Base-by-base conservation (phyloP, 2,329 filamentous ascomycete species). In the Pseudogymnoascus sp. region DNA sequence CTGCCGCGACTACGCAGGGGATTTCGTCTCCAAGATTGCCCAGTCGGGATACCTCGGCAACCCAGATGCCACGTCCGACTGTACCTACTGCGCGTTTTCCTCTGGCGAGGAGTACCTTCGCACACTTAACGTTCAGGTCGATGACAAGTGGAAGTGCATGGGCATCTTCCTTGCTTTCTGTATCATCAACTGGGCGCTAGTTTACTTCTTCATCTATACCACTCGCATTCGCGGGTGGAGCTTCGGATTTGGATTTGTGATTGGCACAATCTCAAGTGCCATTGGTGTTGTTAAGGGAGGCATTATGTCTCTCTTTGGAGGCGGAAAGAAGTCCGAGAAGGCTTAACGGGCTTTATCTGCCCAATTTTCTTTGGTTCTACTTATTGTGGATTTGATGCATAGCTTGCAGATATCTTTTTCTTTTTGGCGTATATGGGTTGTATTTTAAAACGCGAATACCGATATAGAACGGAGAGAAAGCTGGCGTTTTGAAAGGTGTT, bases 171-270 rank as follows among this genome's bases (percentile, higher is more conserved):
- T 89, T 7, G 84, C 82, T 1, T 92, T 90, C 71, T 84, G 83
- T 60, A 75, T 88, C 11, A 85, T 82, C 59, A 91, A 90, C 69
- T 90, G 85, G 84, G 75, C 80, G 40, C 72, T 91, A 60, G 86
- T 90, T 0, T 89, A 89, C 71, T 89, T 90, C 74, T 90, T 92
- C 70, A 84, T 91, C 62, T 92, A 87, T 74, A 87, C 84, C 2
- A 85, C 90, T 5, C 79, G 88, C 15, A 82, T 91, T 61, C 81
- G 80, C 65, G 82, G 85, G 6, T 91, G 87, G 86, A 82, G 74
- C 21, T 91, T 91, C 72, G 88, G 87, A 0, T 78, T 90, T 62
- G 83, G 83, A 0, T 75, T 74, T 44, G 26, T 88, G 2, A 86
- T 85, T 70, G 75, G 77, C 1, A 66, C 65, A 1, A 59, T 78